Base-by-base conservation (phyloP, 2,329 filamentous ascomycete genomes). In the Colletotrichum acutatum region DNA sequence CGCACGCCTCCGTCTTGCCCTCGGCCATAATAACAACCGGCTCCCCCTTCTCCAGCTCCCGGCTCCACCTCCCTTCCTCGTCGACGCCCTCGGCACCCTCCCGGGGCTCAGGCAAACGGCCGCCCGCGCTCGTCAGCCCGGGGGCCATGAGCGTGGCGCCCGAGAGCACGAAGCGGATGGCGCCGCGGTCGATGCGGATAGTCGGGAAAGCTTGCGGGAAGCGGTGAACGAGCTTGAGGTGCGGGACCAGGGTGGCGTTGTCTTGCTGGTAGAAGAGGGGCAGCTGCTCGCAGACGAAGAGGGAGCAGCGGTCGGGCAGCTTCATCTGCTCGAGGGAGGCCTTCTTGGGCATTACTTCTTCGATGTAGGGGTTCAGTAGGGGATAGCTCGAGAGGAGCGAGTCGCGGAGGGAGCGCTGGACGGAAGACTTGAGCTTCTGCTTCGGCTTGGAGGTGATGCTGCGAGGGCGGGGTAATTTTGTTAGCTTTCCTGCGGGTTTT, bases 131-230 rank as follows among this genome's bases (percentile, higher is more conserved):
- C 32, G 97, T 99, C 77, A 99, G 83, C 0, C 97, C 97, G 0
- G 97, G 97, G 1, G 95, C 96, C 97, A 99, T 99, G 75, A 99
- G 91, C 16, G 96, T 95, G 0, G 97, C 97, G 57, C 97, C 97
- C 1, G 92, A 94, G 1, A 99, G 90, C 30, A 99, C 96, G 84
- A 99, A 99, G 74, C 97, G 94, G 80, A 99, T 98, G 5, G 97
- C 97, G 74, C 97, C 97, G 62, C 97, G 91, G 83, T 99, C 97
- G 82, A 98, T 97, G 72, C 95, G 93, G 71, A 99, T 88, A 65
- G 90, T 93, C 22, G 94, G 92, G 82, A 99, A 96, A 72, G 91
- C 93, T 77, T 91, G 86, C 11, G 97, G 97, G 85, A 96, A 98
- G 77, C 93, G 90, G 87, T 99, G 97, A 49, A 99, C 91, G 78